These are phyloP conservation scores for Patellifolia procumbens DNA, from an alignment of 179 eudicot species.

Conservation along the genomic window DNA sequence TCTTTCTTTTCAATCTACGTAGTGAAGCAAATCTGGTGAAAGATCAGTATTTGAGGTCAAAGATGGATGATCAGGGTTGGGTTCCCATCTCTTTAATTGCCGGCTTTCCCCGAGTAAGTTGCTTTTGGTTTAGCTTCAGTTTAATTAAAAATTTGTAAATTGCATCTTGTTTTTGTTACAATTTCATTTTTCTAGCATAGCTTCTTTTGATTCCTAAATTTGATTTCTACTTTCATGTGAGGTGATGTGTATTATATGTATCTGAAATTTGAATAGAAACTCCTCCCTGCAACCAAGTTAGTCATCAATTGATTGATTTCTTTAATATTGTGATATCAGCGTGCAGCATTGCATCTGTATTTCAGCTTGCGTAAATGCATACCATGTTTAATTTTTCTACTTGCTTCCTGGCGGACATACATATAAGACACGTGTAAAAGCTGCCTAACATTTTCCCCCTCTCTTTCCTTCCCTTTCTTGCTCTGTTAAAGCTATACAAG, in stretches of 20 bases:
- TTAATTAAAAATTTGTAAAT: background rate
- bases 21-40: conserved; percentile 27
- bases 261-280: background rate
- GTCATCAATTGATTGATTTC: background rate
- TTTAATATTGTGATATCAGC: background rate
- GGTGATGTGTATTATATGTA: background rate
- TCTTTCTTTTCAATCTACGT: background rate
- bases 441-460: too few relatives aligned
- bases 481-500: too few relatives aligned
- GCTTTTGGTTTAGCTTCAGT: background rate
- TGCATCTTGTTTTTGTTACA: background rate
- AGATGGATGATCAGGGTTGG: conserved; percentile 35
- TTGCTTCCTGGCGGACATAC: background rate
- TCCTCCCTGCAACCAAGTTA: background rate
- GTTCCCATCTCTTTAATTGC: conserved; percentile 25
- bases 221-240: background rate
- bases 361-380: background rate
- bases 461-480: too few relatives aligned
- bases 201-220: background rate
- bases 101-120: conserved; percentile 25
- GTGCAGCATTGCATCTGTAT: background rate
- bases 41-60: conserved; percentile 13
- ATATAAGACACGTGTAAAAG: too few relatives aligned
- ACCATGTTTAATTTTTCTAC: background rate
- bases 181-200: background rate